These are phyloP conservation scores for Penicillium bialowiezense DNA, from an alignment of 495 filamentous ascomycete species.

Conservation along the genomic window DNA sequence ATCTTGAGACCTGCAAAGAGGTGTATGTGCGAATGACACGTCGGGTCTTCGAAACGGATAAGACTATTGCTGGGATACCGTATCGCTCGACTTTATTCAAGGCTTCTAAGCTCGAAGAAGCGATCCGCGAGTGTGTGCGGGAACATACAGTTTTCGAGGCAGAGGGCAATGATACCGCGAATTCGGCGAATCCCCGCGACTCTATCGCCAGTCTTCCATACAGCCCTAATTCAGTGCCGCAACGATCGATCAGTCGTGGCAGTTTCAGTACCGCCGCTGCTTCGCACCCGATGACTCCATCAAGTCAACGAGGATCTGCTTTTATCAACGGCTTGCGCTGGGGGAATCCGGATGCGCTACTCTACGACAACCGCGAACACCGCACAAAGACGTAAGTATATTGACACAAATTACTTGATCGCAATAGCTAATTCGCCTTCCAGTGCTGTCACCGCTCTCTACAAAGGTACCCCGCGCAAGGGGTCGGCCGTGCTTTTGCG, in stretches of 20 bases:
- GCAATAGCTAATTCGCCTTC: slow-evolving; percentile 5
- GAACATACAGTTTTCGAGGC: slow-evolving; percentile 79
- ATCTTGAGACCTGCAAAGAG: slow-evolving; percentile 93
- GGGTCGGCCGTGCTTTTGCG: slow-evolving; percentile 70
- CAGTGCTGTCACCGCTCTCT: slow-evolving; percentile 87
- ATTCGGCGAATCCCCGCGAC: slow-evolving; percentile 27
- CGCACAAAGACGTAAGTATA: slow-evolving; percentile 84
- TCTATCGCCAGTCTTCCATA: slow-evolving; percentile 39
- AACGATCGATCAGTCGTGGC: slow-evolving; percentile 44
- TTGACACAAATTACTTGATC: neutral
- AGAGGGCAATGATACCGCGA: slow-evolving; percentile 68
- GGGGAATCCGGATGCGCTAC: slow-evolving; percentile 58
- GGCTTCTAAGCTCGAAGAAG: slow-evolving; percentile 90
- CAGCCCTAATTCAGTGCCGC: slow-evolving; percentile 35
- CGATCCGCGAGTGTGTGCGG: slow-evolving; percentile 83
- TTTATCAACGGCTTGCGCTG: slow-evolving; percentile 47
- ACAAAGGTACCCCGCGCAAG: slow-evolving; percentile 71
- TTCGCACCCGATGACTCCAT: slow-evolving; percentile 26
- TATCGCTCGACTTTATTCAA: slow-evolving; percentile 94
- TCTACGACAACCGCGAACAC: slow-evolving; percentile 81
- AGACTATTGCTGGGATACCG: slow-evolving; percentile 91
- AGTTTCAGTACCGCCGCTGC: slow-evolving; percentile 38
- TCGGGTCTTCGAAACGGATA: slow-evolving; percentile 95
- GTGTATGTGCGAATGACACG: slow-evolving; percentile 92
- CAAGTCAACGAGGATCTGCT: slow-evolving; percentile 33